These are phyloP conservation scores for Cercospora nicotianae DNA, from an alignment of 2,329 filamentous ascomycete species.

Conservation along the genomic window DNA sequence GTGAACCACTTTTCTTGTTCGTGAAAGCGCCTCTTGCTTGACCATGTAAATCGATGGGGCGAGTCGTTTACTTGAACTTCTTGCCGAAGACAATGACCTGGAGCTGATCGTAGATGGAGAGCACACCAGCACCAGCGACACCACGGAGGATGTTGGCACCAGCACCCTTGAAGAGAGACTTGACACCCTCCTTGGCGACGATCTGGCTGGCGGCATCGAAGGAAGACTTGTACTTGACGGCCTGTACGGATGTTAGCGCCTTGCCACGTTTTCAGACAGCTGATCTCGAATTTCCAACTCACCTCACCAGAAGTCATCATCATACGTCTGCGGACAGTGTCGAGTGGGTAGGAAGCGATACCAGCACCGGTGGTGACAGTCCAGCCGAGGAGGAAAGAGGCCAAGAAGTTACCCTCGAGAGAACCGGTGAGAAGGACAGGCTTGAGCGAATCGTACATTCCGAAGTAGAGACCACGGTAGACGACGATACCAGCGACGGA, in stretches of 20 bases:
- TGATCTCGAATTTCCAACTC: constrained; percentile 36
- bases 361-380: constrained; percentile 99
- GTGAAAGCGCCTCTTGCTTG: constrained; percentile 21
- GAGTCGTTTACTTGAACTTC: constrained; percentile 74
- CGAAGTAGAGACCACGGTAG: constrained; percentile 99
- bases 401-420: constrained; percentile 98
- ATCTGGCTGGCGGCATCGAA: constrained; percentile 96
- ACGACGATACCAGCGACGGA: constrained; percentile 98
- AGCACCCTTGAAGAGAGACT: constrained; percentile 99
- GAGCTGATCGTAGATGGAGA: constrained; percentile 99
- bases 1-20: constrained; percentile 29
- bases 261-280: background rate
- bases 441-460: constrained; percentile 99
- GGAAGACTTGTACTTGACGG: constrained; percentile 99
- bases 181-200: constrained; percentile 93
- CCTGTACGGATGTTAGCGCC: constrained; percentile 55
- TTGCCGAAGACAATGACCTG: constrained; percentile 99
- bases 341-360: constrained; percentile 99
- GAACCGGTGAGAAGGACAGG: constrained; percentile 87
- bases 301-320: constrained; percentile 94
- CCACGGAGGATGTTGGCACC: constrained; percentile 99
- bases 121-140: constrained; percentile 99
- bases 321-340: constrained; percentile 99
- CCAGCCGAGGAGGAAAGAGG: constrained; percentile 98
- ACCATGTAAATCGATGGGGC: constrained; percentile 20